Conservation (phyloP, 2,329 filamentous ascomycete genomes). For the Fusarium sarcochroum region DNA sequence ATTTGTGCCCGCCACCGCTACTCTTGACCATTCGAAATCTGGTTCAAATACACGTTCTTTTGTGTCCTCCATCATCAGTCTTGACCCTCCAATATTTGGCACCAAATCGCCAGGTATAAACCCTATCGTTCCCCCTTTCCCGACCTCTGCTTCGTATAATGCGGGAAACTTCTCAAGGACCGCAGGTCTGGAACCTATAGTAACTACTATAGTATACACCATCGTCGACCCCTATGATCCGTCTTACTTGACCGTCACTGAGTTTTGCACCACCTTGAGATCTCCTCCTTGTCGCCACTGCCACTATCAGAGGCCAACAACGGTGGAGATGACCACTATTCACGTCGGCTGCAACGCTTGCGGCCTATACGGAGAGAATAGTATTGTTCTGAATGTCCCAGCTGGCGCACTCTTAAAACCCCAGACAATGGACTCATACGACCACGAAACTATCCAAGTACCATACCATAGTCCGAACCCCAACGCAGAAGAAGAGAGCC, state of each 20-base stretch:
- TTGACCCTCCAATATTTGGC: neutral
- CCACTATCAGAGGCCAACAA: neutral
- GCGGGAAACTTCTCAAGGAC: neutral
- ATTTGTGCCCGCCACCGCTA: too few species aligned
- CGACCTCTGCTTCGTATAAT: neutral
- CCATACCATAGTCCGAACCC: neutral
- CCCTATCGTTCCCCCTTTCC: neutral
- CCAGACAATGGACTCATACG: neutral
- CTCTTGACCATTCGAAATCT: too few species aligned
- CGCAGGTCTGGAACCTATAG: neutral
- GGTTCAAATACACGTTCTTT: too few species aligned
- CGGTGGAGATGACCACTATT: constrained; percentile 27
- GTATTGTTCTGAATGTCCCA: constrained; percentile 22
- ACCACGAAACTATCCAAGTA: neutral
- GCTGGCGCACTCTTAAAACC: neutral
- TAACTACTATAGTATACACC: constrained; percentile 28
- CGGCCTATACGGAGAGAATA: constrained; percentile 21
- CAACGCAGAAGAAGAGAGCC: neutral
- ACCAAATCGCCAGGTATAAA: neutral
- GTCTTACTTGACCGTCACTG: constrained; percentile 19
- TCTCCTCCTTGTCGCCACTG: constrained; percentile 23
- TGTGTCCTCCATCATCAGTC: neutral
- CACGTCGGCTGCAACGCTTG: constrained; percentile 21
- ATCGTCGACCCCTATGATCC: constrained; percentile 19
- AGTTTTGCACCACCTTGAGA: constrained; percentile 18